Evolutionary conservation across 768 basidiomycete species (phyloP).

Genomic region (Mycena rebaudengoi): DNA sequence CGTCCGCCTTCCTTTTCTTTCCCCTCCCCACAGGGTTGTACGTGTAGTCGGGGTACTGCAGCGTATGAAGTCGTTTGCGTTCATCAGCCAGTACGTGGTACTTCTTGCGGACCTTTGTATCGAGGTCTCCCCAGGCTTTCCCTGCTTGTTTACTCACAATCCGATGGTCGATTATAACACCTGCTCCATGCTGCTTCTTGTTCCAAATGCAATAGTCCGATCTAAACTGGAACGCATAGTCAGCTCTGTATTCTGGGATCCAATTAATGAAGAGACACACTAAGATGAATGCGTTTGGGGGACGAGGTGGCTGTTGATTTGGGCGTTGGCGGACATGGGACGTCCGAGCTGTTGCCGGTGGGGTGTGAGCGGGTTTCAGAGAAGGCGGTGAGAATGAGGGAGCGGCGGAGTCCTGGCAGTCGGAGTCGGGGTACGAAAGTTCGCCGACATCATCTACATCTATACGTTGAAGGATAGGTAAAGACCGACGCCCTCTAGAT

Average conservation of each 20-base stretch:
- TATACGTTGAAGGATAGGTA: conserved; percentile 34
- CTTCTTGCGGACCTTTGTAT: conserved; percentile 42
- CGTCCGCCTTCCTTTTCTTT: conserved; percentile 47
- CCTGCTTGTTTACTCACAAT: conserved; percentile 74
- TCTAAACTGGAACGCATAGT: too few species aligned
- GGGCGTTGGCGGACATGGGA: conserved; percentile 35
- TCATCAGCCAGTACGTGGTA: conserved; percentile 6
- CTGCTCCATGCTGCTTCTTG: conserved; percentile 50
- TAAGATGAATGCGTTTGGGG: conserved; percentile 82
- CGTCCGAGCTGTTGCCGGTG: conserved; percentile 8
- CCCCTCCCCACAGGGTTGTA: conserved; percentile 42
- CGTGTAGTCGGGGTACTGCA: conserved; percentile 62
- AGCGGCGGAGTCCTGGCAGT: neutral
- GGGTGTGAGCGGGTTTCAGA: neutral
- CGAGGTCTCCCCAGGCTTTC: conserved; percentile 64
- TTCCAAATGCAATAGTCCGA: conserved; percentile 66
- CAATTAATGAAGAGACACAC: too few species aligned
- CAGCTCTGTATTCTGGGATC: too few species aligned
- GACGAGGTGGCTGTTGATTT: conserved; percentile 66
- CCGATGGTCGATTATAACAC: conserved; percentile 69
- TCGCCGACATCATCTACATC: conserved; percentile 38
- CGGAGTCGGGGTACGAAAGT: conserved; percentile 10
- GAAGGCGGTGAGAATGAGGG: neutral
- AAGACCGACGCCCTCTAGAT: neutral
- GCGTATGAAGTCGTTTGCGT: conserved; percentile 47